A percentile compares a stretch with the other conserved stretches of the same genome.
These are phyloP conservation scores for Huiozyma sinensis DNA, from an alignment of 805 yeast genomes.

Conservation along the genomic window DNA sequence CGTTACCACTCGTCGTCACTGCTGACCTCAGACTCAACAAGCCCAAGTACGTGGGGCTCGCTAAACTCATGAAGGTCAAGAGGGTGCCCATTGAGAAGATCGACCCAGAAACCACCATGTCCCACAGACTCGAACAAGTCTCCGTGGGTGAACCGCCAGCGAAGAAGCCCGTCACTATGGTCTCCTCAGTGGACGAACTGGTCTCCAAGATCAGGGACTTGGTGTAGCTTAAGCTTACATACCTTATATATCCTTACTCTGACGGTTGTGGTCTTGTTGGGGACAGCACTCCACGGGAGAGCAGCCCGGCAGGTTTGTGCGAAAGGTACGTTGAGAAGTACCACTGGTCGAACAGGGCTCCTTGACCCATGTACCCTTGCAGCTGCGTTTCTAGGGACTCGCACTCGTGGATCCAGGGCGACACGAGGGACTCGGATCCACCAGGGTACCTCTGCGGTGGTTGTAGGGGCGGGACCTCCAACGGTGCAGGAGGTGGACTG, in stretches of 20 bases:
- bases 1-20: conserved; percentile 77
- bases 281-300: conserved; percentile 10
- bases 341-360: conserved; percentile 17
- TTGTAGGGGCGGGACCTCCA: conserved; percentile 14
- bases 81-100: conserved; percentile 78
- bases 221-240: conserved; percentile 13
- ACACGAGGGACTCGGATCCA: conserved; percentile 11
- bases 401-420: conserved; percentile 21
- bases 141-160: conserved; percentile 78
- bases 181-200: conserved; percentile 72
- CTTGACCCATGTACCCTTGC: conserved; percentile 7
- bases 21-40: conserved; percentile 89
- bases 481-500: neutral
- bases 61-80: conserved; percentile 97
- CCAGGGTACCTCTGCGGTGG: neutral
- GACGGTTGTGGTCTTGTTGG: conserved; percentile 2
- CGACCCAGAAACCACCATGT: conserved; percentile 41
- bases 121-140: conserved; percentile 54
- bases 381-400: conserved; percentile 9
- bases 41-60: conserved; percentile 92
- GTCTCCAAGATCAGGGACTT: conserved; percentile 64
- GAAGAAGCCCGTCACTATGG: conserved; percentile 74
- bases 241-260: neutral
- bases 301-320: conserved; percentile 24
- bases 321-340: conserved; percentile 14